Percentiles rank a stretch among this genome's conserved stretches.
These are phyloP conservation scores for Tephrocybe rancida DNA, from an alignment of 768 basidiomycete genomes.

Conservation along the genomic window DNA sequence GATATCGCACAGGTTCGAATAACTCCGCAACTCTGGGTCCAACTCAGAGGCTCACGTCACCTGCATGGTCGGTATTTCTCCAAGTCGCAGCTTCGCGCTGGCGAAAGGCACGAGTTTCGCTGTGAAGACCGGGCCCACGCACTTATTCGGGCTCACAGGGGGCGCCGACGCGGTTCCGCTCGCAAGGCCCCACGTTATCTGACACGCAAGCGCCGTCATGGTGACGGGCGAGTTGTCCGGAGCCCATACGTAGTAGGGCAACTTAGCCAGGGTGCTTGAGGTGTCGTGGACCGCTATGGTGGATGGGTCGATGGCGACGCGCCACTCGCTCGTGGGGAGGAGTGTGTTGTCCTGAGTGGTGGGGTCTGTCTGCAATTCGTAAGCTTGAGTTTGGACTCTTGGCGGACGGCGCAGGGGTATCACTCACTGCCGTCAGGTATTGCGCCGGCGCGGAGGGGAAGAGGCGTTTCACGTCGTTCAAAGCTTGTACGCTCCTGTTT, in stretches of 20 bases:
- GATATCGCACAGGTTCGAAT: no score
- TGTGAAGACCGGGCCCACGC: slow-evolving; percentile 30
- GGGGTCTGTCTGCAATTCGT: slow-evolving; percentile 33
- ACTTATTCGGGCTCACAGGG: slow-evolving; percentile 34
- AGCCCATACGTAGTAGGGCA: slow-evolving; percentile 44
- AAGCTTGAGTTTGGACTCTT: neutral
- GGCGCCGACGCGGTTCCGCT: slow-evolving; percentile 37
- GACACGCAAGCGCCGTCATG: slow-evolving; percentile 39
- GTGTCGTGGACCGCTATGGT: slow-evolving; percentile 34
- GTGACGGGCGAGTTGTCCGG: slow-evolving; percentile 39
- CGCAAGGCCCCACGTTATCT: slow-evolving; percentile 37
- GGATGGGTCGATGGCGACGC: slow-evolving; percentile 40
- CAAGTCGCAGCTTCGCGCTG: slow-evolving; percentile 39
- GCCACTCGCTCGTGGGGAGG: slow-evolving; percentile 39
- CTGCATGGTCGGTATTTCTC: slow-evolving; percentile 41
- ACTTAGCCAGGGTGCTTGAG: slow-evolving; percentile 21
- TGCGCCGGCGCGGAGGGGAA: slow-evolving; percentile 37
- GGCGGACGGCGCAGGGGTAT: neutral
- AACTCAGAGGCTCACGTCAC: slow-evolving; percentile 6
- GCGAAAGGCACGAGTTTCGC: slow-evolving; percentile 43
- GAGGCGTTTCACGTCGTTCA: slow-evolving; percentile 32
- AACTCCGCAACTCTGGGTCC: no score
- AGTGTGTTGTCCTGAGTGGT: slow-evolving; percentile 40
- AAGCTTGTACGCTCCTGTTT: slow-evolving; percentile 38
- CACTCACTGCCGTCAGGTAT: slow-evolving; percentile 38